Conservation (phyloP, 139 green algal species). For the Choricystis sp. region DNA sequence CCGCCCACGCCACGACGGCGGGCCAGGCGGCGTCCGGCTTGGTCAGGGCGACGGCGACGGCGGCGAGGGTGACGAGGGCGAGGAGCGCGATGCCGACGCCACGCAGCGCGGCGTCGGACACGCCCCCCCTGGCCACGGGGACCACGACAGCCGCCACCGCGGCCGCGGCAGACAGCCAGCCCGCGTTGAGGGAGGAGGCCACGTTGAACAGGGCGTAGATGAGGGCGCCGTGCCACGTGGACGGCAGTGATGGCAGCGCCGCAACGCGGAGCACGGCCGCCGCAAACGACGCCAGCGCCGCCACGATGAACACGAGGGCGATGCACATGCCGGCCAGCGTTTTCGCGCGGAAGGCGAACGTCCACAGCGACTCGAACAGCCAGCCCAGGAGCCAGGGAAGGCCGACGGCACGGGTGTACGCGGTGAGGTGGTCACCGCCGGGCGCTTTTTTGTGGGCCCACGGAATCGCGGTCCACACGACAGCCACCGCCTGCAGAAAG, state of each 20-base stretch:
- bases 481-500: conserved; percentile 12
- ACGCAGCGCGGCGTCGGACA: conserved; percentile 1
- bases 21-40: conserved; percentile 10
- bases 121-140: conserved; percentile 7
- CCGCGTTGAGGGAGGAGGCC: conserved; percentile 22
- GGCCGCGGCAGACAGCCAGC: conserved; percentile 23
- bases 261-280: conserved; percentile 2
- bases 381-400: conserved; percentile 17
- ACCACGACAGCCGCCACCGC: conserved; percentile 19
- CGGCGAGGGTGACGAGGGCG: neutral
- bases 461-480: conserved; percentile 8
- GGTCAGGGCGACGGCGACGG: conserved; percentile 4
- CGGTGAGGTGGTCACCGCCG: neutral
- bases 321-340: conserved; percentile 6
- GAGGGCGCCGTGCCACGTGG: neutral
- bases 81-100: conserved; percentile 1
- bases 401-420: neutral
- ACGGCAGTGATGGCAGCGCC: too few relatives aligned
- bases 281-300: conserved; percentile 1
- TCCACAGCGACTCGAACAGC: conserved; percentile 18
- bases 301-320: conserved; percentile 7
- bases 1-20: conserved; percentile 9
- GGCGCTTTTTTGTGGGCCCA: conserved; percentile 1
- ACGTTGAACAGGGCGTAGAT: conserved; percentile 8
- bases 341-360: conserved; percentile 13